phyloP scores from a whole-genome alignment of 768 basidiomycete genomes.

The Clitopilus hobsonii region DNA sequence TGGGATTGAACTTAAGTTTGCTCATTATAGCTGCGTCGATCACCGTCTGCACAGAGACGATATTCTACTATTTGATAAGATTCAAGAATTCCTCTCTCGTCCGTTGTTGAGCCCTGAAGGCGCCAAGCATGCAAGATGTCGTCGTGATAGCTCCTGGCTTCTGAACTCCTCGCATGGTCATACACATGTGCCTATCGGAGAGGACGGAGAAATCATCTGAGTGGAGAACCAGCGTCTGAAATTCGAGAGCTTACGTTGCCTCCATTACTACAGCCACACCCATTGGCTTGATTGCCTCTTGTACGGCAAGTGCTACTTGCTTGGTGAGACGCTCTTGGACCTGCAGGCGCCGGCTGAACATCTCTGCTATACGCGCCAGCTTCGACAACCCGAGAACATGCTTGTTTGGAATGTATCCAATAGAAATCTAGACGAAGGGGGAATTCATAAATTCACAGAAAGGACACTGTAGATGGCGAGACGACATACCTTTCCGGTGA shows the following conservation, averaged over 20 bases:
- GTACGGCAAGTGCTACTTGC: conserved; percentile 94
- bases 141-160: neutral
- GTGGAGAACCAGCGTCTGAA: too few relatives aligned
- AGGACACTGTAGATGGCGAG: neutral
- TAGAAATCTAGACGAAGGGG: neutral
- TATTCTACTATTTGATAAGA: neutral
- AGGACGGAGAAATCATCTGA: conserved; percentile 30
- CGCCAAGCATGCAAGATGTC: neutral
- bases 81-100: neutral
- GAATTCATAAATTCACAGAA: neutral
- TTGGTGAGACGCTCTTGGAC: conserved; percentile 97
- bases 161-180: conserved; percentile 3
- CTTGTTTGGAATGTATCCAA: conserved; percentile 41
- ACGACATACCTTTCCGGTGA: neutral
- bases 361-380: conserved; percentile 94
- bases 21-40: too few relatives aligned
- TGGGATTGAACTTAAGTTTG: too few relatives aligned
- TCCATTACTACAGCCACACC: conserved; percentile 99
- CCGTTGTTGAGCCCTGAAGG: neutral
- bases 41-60: neutral
- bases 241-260: conserved; percentile 4
- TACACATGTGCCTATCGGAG: conserved; percentile 9
- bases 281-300: conserved; percentile 95
- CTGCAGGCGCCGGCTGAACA: conserved; percentile 90
- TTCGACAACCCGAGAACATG: conserved; percentile 94